Conservation (phyloP, 2,329 filamentous ascomycete genomes). For the Cordyceps cicadae region DNA sequence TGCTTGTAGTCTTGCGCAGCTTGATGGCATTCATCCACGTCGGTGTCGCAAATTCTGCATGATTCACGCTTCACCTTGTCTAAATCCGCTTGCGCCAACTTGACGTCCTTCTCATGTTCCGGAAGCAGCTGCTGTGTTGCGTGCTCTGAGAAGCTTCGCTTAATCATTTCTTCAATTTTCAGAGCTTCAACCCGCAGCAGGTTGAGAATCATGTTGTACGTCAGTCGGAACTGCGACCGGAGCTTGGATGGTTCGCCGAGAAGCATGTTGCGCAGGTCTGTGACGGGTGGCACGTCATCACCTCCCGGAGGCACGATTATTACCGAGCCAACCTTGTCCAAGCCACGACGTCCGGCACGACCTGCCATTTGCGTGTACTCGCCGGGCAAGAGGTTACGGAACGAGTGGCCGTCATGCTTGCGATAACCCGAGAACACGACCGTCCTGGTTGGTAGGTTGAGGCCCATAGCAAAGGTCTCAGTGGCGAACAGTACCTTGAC, state of each 20-base stretch:
- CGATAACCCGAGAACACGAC: conserved; percentile 96
- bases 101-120: conserved; percentile 91
- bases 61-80: conserved; percentile 81
- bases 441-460: conserved; percentile 90
- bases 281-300: conserved; percentile 76
- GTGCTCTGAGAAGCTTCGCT: conserved; percentile 97
- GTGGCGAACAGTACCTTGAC: conserved; percentile 97
- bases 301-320: conserved; percentile 80
- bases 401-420: conserved; percentile 89
- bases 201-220: conserved; percentile 99
- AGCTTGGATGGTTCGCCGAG: conserved; percentile 91
- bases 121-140: conserved; percentile 89
- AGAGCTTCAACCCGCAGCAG: conserved; percentile 88
- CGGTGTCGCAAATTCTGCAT: conserved; percentile 72
- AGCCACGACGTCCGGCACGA: conserved; percentile 81
- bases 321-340: conserved; percentile 87
- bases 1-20: conserved; percentile 72
- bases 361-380: conserved; percentile 99
- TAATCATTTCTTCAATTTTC: conserved; percentile 99
- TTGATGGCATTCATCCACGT: conserved; percentile 73
- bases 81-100: conserved; percentile 82
- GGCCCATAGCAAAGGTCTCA: conserved; percentile 96
- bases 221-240: conserved; percentile 89
- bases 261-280: conserved; percentile 84
- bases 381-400: conserved; percentile 83